These are phyloP conservation scores for Rhodotorula toruloides DNA, from an alignment of 768 basidiomycete species.

Conservation along the genomic window DNA sequence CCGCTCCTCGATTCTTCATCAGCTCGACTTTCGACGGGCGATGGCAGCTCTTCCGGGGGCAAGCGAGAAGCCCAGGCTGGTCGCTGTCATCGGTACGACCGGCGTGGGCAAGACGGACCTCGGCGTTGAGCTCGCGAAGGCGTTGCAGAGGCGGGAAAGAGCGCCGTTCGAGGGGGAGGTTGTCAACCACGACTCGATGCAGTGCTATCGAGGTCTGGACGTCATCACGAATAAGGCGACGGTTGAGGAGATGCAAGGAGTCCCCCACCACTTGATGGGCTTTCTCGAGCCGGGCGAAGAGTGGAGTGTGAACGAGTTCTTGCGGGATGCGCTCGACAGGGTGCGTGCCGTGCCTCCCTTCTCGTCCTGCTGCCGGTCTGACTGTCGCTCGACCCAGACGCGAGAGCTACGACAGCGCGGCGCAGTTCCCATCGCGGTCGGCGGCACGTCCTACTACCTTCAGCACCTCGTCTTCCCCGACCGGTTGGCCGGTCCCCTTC, in stretches of 20 bases:
- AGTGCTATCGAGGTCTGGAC: slow-evolving; percentile 85
- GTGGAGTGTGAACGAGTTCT: slow-evolving; percentile 81
- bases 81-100: slow-evolving; percentile 87
- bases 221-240: slow-evolving; percentile 92
- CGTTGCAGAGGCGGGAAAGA: slow-evolving; percentile 21
- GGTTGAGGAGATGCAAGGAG: slow-evolving; percentile 63
- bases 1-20: no score
- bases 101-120: slow-evolving; percentile 91
- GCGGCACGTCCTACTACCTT: slow-evolving; percentile 95
- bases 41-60: neutral
- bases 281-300: slow-evolving; percentile 82
- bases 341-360: slow-evolving; percentile 52
- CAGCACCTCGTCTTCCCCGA: slow-evolving; percentile 90
- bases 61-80: slow-evolving; percentile 47
- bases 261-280: slow-evolving; percentile 84
- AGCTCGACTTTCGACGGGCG: neutral
- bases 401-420: no score
- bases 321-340: slow-evolving; percentile 67
- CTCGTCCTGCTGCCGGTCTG: no score
- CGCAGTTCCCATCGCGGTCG: slow-evolving; percentile 79
- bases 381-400: no score
- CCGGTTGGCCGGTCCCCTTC: slow-evolving; percentile 51
- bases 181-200: slow-evolving; percentile 97
- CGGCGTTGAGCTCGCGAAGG: slow-evolving; percentile 76
- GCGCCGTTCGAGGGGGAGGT: slow-evolving; percentile 51